phyloP scores from a whole-genome alignment of 2,329 filamentous ascomycete genomes.

The Xylariaceae sp. region DNA sequence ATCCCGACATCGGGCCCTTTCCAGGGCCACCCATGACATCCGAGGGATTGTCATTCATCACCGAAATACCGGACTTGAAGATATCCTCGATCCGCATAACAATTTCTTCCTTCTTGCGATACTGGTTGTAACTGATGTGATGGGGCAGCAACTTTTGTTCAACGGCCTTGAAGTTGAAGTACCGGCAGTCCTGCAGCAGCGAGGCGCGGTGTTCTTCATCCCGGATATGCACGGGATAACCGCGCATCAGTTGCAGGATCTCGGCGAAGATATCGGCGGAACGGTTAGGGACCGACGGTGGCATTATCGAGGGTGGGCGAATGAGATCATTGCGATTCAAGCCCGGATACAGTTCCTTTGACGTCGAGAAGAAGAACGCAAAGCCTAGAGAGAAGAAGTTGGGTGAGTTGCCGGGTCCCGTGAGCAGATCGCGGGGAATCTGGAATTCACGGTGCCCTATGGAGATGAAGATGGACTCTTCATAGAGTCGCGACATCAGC shows the following conservation, averaged over 20 bases:
- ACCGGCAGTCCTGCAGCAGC: slow-evolving; percentile 79
- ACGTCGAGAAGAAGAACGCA: slow-evolving; percentile 76
- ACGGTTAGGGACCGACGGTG: slow-evolving; percentile 73
- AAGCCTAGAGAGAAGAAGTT: slow-evolving; percentile 96
- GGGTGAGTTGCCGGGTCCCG: slow-evolving; percentile 78
- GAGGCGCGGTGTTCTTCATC: slow-evolving; percentile 70
- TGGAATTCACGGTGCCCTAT: slow-evolving; percentile 85
- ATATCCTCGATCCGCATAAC: slow-evolving; percentile 76
- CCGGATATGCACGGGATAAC: slow-evolving; percentile 74
- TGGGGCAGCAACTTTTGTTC: slow-evolving; percentile 84
- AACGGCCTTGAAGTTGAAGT: slow-evolving; percentile 86
- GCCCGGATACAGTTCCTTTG: slow-evolving; percentile 77
- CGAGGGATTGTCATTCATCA: slow-evolving; percentile 45
- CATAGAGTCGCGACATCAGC: slow-evolving; percentile 84
- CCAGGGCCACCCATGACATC: slow-evolving; percentile 22
- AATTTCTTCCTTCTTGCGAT: slow-evolving; percentile 67
- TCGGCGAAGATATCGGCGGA: slow-evolving; percentile 82
- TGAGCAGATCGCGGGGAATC: slow-evolving; percentile 84
- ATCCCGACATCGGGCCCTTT: slow-evolving; percentile 37
- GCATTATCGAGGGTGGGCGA: slow-evolving; percentile 78
- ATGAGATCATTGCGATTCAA: slow-evolving; percentile 73
- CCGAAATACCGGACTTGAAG: slow-evolving; percentile 75
- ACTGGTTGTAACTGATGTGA: slow-evolving; percentile 67
- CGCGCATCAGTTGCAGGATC: slow-evolving; percentile 72
- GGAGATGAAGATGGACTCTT: slow-evolving; percentile 85